phyloP scores from a whole-genome alignment of 1,139 yeast species.

The Candida smagusa region DNA sequence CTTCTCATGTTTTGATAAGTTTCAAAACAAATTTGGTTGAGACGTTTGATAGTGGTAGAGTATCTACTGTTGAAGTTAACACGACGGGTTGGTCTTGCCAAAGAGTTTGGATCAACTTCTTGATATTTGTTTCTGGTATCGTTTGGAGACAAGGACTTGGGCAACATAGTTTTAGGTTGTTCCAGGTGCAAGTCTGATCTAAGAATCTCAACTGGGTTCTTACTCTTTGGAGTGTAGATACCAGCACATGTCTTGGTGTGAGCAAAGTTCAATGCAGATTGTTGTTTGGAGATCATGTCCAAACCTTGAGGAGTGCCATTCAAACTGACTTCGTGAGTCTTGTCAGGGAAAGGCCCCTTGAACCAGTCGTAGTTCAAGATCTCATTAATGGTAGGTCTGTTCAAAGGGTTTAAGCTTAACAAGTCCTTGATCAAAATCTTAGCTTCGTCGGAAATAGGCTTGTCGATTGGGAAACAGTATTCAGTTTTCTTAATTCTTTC shows the following conservation, averaged over 20 bases:
- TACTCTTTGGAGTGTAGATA: slow-evolving; percentile 50
- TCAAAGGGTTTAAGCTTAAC: slow-evolving; percentile 72
- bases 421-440: slow-evolving; percentile 66
- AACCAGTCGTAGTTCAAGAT: slow-evolving; percentile 83
- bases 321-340: slow-evolving; percentile 61
- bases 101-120: slow-evolving; percentile 52
- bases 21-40: slow-evolving; percentile 39
- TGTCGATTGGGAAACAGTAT: slow-evolving; percentile 74
- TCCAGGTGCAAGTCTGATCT: slow-evolving; percentile 70
- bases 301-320: slow-evolving; percentile 57
- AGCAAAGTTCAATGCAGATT: slow-evolving; percentile 69
- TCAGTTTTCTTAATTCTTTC: slow-evolving; percentile 86
- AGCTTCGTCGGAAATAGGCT: slow-evolving; percentile 69
- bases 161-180: slow-evolving; percentile 68
- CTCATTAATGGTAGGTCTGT: slow-evolving; percentile 78
- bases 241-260: slow-evolving; percentile 65
- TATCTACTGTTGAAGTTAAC: slow-evolving; percentile 43
- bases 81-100: slow-evolving; percentile 37
- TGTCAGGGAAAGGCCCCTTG: slow-evolving; percentile 79
- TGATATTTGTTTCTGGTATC: slow-evolving; percentile 86
- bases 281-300: slow-evolving; percentile 51
- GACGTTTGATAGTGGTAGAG: slow-evolving; percentile 36
- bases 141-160: slow-evolving; percentile 89
- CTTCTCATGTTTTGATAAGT: slow-evolving; percentile 43
- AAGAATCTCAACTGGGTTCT: slow-evolving; percentile 67